Percentiles rank a stretch among this genome's conserved stretches.
phyloP scores from a whole-genome alignment of 2,329 filamentous ascomycete genomes.

The Nemania sp. region DNA sequence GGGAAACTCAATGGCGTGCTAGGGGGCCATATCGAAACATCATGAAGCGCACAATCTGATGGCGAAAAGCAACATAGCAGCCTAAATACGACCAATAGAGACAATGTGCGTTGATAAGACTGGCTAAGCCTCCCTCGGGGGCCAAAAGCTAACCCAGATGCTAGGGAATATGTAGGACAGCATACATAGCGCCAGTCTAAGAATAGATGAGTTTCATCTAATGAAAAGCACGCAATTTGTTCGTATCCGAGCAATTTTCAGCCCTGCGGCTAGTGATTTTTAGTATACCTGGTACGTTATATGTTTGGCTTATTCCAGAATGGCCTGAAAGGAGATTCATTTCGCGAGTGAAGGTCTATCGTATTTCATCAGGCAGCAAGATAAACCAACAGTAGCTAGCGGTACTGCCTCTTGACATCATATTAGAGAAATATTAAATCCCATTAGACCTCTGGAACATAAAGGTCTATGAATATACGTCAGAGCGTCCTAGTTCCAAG shows the following conservation, averaged over 20 bases:
- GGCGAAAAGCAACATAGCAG: neutral
- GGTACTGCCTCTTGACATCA: slow-evolving; percentile 1
- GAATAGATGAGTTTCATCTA: slow-evolving; percentile 23
- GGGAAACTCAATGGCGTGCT: neutral
- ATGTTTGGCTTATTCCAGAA: slow-evolving; percentile 3
- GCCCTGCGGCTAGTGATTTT: slow-evolving; percentile 5
- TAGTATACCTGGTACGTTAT: neutral
- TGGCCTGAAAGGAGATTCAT: neutral
- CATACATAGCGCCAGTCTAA: slow-evolving; percentile 23
- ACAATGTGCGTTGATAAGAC: neutral
- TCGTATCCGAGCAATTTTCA: neutral
- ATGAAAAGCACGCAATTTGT: slow-evolving; percentile 1
- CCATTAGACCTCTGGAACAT: neutral
- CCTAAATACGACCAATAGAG: slow-evolving; percentile 17
- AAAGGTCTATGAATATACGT: neutral
- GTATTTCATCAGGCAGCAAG: neutral
- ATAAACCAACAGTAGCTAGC: neutral
- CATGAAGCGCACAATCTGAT: neutral
- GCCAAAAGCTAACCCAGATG: slow-evolving; percentile 13
- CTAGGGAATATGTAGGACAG: slow-evolving; percentile 1
- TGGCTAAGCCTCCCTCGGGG: slow-evolving; percentile 27
- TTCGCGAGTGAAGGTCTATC: neutral
- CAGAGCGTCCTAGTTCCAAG: slow-evolving; percentile 2
- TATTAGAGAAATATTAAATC: neutral
- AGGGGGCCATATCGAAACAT: slow-evolving; percentile 4